Conservation (phyloP, 768 basidiomycete genomes). For the Leccinellum rugosiceps region DNA sequence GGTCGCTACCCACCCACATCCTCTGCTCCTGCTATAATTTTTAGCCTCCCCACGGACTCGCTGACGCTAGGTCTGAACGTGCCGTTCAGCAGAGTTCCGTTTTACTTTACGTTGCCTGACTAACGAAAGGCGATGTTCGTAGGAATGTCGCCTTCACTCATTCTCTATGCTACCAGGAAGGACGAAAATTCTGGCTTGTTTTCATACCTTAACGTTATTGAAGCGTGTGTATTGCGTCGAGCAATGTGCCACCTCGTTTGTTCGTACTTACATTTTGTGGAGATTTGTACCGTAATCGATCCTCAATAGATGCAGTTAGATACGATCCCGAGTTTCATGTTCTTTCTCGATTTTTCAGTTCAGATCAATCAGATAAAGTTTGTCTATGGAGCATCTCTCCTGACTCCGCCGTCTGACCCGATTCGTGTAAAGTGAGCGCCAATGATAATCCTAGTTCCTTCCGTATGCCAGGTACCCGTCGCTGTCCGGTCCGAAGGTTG, state of each 20-base stretch:
- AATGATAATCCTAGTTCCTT: background rate
- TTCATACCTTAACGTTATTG: slow-evolving; percentile 26
- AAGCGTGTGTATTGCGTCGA: slow-evolving; percentile 10
- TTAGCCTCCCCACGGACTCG: background rate
- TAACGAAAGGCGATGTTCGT: slow-evolving; percentile 22
- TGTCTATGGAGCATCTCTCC: background rate
- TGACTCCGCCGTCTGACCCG: background rate
- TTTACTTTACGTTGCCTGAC: slow-evolving; percentile 25
- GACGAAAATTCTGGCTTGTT: slow-evolving; percentile 20
- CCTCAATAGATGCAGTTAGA: background rate
- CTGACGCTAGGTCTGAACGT: slow-evolving; percentile 3
- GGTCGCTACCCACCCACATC: background rate
- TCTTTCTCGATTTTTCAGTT: background rate
- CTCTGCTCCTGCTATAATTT: slow-evolving; percentile 24
- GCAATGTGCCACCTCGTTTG: slow-evolving; percentile 9
- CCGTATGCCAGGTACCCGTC: background rate
- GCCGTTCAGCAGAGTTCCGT: slow-evolving; percentile 14
- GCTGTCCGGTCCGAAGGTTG: background rate
- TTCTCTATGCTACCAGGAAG: slow-evolving; percentile 14
- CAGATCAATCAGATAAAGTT: background rate
- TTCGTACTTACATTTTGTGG: slow-evolving; percentile 16
- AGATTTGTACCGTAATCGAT: background rate
- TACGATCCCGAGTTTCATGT: background rate
- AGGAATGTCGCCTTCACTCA: slow-evolving; percentile 17
- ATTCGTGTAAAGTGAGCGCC: background rate